Evolutionary conservation across 805 yeast species (phyloP), one percentile per base, ranked within the genome.

Genomic region (Yarrowia deformans): DNA sequence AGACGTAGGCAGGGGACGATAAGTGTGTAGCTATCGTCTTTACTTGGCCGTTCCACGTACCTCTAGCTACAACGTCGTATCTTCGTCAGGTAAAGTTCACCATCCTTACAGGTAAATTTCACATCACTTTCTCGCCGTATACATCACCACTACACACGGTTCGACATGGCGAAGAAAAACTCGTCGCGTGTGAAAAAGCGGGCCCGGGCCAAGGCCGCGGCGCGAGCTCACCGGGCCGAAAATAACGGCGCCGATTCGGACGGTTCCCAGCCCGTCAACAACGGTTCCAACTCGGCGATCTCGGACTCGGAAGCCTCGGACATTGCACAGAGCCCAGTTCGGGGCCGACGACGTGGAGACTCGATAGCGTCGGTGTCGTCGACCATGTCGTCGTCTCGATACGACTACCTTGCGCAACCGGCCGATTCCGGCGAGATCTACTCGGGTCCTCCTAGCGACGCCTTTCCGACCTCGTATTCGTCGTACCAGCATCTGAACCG

Each of bases 391-490:
- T 32, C 52, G 3, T 60, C 66, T 13, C 68, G 68, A 1, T 63
- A 63, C 56, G 68, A 63, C 10, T 63, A 63, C 23, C 16, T 63
- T n/a, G 56, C 55, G 6, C 55, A 63, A 6, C 56, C 68, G 49
- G 68, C 69, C 6, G 76, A 72, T 2, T 69, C 71, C 8, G 76
- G 84, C 70, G 91, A 89, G 75, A 87, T 88, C 82, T 89, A 81
- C 76, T 85, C 90, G 5, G 93, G 93, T 18, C 91, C 91, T 1
- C 88, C 88, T 0, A 84, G 89, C 2, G 90, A 87, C 72, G 83
- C 88, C 37, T 84, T 88, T 40, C 93, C 93, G 3, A 85, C 90
- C 23, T 87, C 92, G 2, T 87, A 88, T 72, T 82, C 90, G 8
- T 82, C 90, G 13, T 85, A 88, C 73, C 93, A 88, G 74, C 87